These are phyloP conservation scores for Aspergillus japonicus DNA, from an alignment of 2,329 filamentous ascomycete genomes.

Conservation along the genomic window DNA sequence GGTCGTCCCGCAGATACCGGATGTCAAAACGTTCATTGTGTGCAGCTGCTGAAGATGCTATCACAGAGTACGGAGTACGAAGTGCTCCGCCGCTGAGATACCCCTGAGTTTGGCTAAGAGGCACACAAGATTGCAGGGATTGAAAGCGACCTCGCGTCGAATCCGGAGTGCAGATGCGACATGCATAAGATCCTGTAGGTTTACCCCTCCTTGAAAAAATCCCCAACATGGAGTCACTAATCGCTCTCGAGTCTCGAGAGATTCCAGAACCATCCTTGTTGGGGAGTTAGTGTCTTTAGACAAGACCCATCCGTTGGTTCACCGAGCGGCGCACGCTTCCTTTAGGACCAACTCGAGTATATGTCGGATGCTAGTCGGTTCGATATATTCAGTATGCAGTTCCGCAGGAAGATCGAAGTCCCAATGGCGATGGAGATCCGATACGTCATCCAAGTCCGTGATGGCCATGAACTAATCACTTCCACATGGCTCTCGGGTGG, in stretches of 20 bases:
- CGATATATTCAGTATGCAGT: background rate
- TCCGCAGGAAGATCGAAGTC: background rate
- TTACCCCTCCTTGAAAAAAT: background rate
- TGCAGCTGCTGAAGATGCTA: background rate
- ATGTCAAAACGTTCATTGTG: background rate
- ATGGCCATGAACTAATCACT: background rate
- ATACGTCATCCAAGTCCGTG: background rate
- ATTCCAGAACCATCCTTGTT: background rate
- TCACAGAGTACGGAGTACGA: background rate
- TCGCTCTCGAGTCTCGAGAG: background rate
- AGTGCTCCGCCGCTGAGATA: background rate
- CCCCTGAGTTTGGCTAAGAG: background rate
- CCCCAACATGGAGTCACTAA: background rate
- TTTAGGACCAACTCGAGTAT: background rate
- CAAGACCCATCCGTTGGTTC: background rate
- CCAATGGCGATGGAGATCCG: background rate
- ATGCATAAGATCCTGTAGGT: background rate
- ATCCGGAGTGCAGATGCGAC: constrained; percentile 2
- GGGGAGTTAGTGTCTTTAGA: background rate
- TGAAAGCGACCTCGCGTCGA: background rate
- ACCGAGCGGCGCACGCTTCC: background rate
- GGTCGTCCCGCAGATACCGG: constrained; percentile 1
- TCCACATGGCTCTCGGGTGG: background rate
- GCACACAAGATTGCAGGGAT: background rate
- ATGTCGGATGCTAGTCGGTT: background rate